These are phyloP conservation scores for Fusarium sp. DNA, from an alignment of 2,329 filamentous ascomycete genomes.

Conservation along the genomic window DNA sequence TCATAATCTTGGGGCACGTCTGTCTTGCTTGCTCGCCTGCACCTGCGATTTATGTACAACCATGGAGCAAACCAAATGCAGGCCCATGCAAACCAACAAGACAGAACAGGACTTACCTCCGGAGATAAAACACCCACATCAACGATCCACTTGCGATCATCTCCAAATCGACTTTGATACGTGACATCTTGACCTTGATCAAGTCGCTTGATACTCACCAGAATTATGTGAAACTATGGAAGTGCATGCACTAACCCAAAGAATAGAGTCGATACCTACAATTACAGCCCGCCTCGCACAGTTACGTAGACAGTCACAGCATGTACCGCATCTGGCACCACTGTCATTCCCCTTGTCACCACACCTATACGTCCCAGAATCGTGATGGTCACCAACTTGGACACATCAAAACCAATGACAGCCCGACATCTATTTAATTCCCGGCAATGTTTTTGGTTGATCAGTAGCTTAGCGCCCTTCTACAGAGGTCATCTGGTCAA, in stretches of 20 bases:
- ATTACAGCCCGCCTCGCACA: background rate
- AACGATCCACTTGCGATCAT: slow-evolving; percentile 3
- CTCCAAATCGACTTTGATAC: background rate
- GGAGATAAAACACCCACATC: slow-evolving; percentile 1
- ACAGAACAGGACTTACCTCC: slow-evolving; percentile 15
- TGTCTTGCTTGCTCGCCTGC: slow-evolving; percentile 11
- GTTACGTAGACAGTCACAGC: slow-evolving; percentile 26
- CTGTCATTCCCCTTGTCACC: slow-evolving; percentile 21
- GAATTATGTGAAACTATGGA: background rate
- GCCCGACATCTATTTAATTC: slow-evolving; percentile 27
- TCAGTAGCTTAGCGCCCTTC: slow-evolving; percentile 33
- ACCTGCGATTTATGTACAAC: background rate
- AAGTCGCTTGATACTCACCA: background rate
- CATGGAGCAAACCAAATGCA: slow-evolving; percentile 23
- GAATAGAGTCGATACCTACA: background rate
- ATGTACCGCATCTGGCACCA: slow-evolving; percentile 25
- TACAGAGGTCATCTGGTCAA: slow-evolving; percentile 36
- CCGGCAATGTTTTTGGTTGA: slow-evolving; percentile 33
- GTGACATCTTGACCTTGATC: background rate
- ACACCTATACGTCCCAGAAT: slow-evolving; percentile 31
- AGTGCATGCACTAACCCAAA: background rate
- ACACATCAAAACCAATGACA: slow-evolving; percentile 30
- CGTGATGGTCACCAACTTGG: slow-evolving; percentile 24
- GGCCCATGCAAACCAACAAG: slow-evolving; percentile 28
- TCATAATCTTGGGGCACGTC: slow-evolving; percentile 23